Evolutionary conservation across 495 filamentous ascomycete species (phyloP).

Genomic region (Xylaria intraflava): DNA sequence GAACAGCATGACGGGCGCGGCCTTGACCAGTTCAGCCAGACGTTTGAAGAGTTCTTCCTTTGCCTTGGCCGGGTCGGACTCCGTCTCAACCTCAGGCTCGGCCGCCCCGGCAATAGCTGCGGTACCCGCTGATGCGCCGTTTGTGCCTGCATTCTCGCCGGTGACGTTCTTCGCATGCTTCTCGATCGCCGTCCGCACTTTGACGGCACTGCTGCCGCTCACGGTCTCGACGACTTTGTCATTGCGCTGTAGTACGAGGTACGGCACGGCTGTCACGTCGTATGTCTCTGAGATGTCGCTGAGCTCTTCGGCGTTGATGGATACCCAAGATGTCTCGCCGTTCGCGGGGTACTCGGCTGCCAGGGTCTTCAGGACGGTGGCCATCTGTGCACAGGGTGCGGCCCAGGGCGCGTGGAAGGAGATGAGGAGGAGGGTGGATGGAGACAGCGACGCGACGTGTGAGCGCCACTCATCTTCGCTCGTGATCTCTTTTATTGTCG

Average conservation of each 20-base stretch:
- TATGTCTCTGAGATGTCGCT: conserved; percentile 81
- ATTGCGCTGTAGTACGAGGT: conserved; percentile 71
- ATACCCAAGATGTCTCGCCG: conserved; percentile 67
- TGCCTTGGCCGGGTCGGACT: conserved; percentile 46
- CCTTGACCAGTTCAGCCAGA: conserved; percentile 75
- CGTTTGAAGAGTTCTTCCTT: conserved; percentile 76
- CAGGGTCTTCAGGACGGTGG: conserved; percentile 74
- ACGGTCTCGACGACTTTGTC: conserved; percentile 68
- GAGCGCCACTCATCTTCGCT: conserved; percentile 60
- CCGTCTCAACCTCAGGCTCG: conserved; percentile 16
- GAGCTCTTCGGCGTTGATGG: conserved; percentile 83
- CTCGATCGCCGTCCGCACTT: conserved; percentile 77
- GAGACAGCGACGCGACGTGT: conserved; percentile 55
- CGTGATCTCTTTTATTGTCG: conserved; percentile 65
- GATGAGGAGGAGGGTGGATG: conserved; percentile 66
- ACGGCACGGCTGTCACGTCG: conserved; percentile 90
- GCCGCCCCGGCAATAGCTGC: conserved; percentile 25
- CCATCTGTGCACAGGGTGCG: conserved; percentile 91
- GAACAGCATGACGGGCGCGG: conserved; percentile 96
- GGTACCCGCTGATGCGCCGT: conserved; percentile 21
- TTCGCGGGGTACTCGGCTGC: conserved; percentile 70
- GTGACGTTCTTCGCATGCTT: conserved; percentile 44
- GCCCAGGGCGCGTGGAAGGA: conserved; percentile 97
- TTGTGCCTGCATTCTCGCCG: conserved; percentile 19
- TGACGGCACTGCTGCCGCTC: conserved; percentile 78